Base-by-base conservation (phyloP, 2,329 filamentous ascomycete species). In the Nemania sp. region DNA sequence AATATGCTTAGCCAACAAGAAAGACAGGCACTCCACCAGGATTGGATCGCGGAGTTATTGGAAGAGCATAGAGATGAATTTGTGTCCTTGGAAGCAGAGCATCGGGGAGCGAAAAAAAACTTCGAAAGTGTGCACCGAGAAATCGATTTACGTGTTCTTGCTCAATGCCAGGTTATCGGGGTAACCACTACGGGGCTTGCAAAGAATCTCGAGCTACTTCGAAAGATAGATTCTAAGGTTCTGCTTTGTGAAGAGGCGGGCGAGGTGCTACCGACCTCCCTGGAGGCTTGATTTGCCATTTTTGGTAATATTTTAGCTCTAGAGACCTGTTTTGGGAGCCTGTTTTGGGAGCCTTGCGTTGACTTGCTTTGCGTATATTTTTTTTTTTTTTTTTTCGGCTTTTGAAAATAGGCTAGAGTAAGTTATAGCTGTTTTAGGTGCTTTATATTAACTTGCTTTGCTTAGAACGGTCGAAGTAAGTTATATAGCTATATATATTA, bases 221-320 rank as follows among this genome's bases (percentile, higher is more conserved):
- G 82, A 3, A 81, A 82, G 5, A 69, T 90, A 1, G 74, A 78
- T 2, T 79, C 80, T 32, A 89, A 90, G 65, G 84, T 91, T 0
- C 75, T 92, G 10, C 75, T 92, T 0, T 90, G 87, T 38, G 90
- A 92, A 75, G 90, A 92, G 73, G 90, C 90, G 1, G 90, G 86
- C 0, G 90, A 92, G 68, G 87, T 92, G 0, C 79, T 92, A n/a
- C n/a, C n/a, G n/a, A n/a, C n/a, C n/a, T n/a, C n/a, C n/a, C n/a
- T n/a, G n/a, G n/a, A n/a, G n/a, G n/a, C n/a, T n/a, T n/a, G n/a
- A n/a, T n/a, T n/a, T n/a, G n/a, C n/a, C n/a, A n/a, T n/a, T n/a
- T n/a, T n/a, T n/a, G n/a, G n/a, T n/a, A n/a, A n/a, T n/a, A n/a
- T n/a, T n/a, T n/a, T n/a, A n/a, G n/a, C n/a, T n/a, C n/a, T n/a